Percentiles rank a stretch among this genome's conserved stretches.
Evolutionary conservation across 805 yeast genomes (phyloP).

Genomic region (Metschnikowia orientalis): DNA sequence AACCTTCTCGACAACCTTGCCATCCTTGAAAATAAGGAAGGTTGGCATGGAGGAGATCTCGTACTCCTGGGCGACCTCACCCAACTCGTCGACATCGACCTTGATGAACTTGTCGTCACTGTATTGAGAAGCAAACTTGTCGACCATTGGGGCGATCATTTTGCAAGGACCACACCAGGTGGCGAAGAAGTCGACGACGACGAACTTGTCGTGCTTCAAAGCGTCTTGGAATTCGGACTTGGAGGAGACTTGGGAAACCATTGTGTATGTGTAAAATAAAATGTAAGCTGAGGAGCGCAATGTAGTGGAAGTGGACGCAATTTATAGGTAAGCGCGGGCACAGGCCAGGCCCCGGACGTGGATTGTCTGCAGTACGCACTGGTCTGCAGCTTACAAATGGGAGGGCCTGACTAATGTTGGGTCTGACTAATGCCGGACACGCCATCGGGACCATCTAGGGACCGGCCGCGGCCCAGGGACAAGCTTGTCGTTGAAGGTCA

Average conservation of each 20-base stretch:
- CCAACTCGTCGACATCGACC: slow-evolving; percentile 86
- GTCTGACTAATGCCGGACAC: too few species aligned
- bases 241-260: slow-evolving; percentile 34
- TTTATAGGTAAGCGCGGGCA: too few species aligned
- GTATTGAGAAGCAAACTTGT: slow-evolving; percentile 70
- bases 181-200: slow-evolving; percentile 93
- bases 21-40: slow-evolving; percentile 72
- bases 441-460: too few species aligned
- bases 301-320: neutral
- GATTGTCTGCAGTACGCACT: too few species aligned
- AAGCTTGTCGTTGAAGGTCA: too few species aligned
- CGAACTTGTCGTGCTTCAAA: slow-evolving; percentile 61
- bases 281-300: neutral
- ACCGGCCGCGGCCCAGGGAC: too few species aligned
- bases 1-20: slow-evolving; percentile 72
- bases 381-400: too few species aligned
- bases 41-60: slow-evolving; percentile 59
- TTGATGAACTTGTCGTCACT: slow-evolving; percentile 71
- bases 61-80: slow-evolving; percentile 66
- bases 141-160: slow-evolving; percentile 91
- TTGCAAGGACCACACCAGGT: slow-evolving; percentile 99
- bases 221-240: slow-evolving; percentile 62
- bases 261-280: slow-evolving; percentile 18
- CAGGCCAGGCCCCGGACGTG: too few species aligned
- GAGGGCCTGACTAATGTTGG: too few species aligned